A percentile compares a stretch with the other conserved stretches of the same genome.
Evolutionary conservation across 2,329 filamentous ascomycete species (phyloP).

Genomic region (Fusarium anthophilum): DNA sequence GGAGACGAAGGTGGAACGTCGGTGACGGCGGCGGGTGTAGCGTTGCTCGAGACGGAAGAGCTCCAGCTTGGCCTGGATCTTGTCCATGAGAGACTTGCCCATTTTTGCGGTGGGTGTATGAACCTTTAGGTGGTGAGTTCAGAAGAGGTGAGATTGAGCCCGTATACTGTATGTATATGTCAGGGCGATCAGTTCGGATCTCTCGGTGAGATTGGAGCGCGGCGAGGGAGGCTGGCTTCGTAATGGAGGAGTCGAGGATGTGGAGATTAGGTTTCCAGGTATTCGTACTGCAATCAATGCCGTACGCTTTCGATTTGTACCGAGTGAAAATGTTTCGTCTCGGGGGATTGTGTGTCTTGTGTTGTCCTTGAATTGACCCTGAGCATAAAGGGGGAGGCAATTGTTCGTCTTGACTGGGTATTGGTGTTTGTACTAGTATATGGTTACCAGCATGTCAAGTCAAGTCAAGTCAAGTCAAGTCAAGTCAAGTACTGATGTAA

Average conservation of each 20-base stretch:
- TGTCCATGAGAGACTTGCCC: conserved; percentile 64
- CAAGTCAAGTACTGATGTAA: background rate
- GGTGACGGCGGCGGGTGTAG: conserved; percentile 87
- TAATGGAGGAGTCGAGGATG: conserved; percentile 23
- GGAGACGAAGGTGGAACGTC: conserved; percentile 88
- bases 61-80: conserved; percentile 78
- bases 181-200: conserved; percentile 12
- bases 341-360: conserved; percentile 22
- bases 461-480: background rate
- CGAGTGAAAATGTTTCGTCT: conserved; percentile 21
- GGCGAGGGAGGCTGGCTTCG: conserved; percentile 26
- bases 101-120: conserved; percentile 46
- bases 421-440: conserved; percentile 5
- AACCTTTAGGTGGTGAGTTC: background rate
- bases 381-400: conserved; percentile 29
- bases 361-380: conserved; percentile 14
- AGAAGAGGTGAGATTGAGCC: background rate
- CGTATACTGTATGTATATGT: background rate
- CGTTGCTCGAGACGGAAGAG: conserved; percentile 95
- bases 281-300: conserved; percentile 38
- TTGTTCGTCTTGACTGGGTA: conserved; percentile 4
- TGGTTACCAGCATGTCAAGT: conserved; percentile 4
- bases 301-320: conserved; percentile 16
- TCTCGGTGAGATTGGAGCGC: conserved; percentile 19
- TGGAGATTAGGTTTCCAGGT: conserved; percentile 29